Evolutionary conservation across 78 protist species (phyloP).

Genomic region (Mantamonas sphyraenae): DNA sequence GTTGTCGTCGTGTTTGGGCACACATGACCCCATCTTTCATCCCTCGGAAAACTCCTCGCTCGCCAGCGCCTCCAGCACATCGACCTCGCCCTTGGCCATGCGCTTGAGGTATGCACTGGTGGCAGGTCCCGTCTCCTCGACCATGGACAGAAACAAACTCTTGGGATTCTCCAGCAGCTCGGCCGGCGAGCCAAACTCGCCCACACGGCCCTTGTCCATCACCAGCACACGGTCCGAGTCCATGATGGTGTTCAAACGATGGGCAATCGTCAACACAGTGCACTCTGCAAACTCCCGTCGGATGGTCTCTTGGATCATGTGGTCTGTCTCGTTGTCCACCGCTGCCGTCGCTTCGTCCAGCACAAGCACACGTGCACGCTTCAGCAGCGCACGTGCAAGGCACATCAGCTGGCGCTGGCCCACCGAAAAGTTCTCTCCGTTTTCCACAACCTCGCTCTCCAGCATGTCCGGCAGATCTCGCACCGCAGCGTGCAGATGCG

Average conservation of each 20-base stretch:
- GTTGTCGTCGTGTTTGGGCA: too few species aligned
- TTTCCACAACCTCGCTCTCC: background rate
- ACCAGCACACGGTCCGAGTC: slow-evolving; percentile 67
- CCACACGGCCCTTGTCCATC: slow-evolving; percentile 28
- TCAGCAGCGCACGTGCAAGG: slow-evolving; percentile 42
- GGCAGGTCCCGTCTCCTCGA: slow-evolving; percentile 17
- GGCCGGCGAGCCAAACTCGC: slow-evolving; percentile 29
- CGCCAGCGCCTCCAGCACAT: too few species aligned
- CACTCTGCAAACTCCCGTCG: slow-evolving; percentile 35
- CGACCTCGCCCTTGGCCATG: too few species aligned
- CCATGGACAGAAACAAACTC: slow-evolving; percentile 3
- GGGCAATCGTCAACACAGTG: slow-evolving; percentile 88
- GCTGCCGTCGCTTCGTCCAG: slow-evolving; percentile 90
- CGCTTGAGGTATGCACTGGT: too few species aligned
- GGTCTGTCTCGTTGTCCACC: slow-evolving; percentile 76
- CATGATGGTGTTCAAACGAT: slow-evolving; percentile 74
- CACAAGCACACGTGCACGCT: background rate
- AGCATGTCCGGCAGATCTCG: background rate
- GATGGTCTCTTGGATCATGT: slow-evolving; percentile 43
- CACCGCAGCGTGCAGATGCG: slow-evolving; percentile 10
- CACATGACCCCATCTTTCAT: too few species aligned
- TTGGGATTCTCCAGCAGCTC: slow-evolving; percentile 1
- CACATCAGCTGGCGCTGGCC: slow-evolving; percentile 88
- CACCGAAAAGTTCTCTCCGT: slow-evolving; percentile 56
- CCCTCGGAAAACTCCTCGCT: too few species aligned